Conservation (phyloP, 495 filamentous ascomycete species). For the Immersiella caudata region DNA sequence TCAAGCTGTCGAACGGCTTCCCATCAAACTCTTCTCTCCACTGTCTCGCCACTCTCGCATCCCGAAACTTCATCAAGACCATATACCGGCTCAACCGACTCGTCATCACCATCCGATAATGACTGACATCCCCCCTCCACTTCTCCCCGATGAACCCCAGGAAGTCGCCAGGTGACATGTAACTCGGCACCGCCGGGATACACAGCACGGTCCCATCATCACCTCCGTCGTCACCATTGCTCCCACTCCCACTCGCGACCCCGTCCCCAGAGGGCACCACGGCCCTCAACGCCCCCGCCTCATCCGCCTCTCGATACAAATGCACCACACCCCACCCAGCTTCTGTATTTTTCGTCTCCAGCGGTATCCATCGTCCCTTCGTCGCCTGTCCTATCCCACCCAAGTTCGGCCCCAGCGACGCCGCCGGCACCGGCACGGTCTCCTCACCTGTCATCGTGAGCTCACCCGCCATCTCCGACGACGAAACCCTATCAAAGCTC, state of each 20-base stretch:
- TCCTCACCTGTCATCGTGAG: background rate
- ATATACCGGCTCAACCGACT: constrained; percentile 88
- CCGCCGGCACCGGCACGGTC: constrained; percentile 39
- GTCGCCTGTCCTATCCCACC: constrained; percentile 51
- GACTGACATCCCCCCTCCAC: constrained; percentile 84
- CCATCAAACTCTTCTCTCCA: constrained; percentile 93
- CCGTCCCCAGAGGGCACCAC: background rate
- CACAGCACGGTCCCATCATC: constrained; percentile 73
- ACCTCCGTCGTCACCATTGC: constrained; percentile 24
- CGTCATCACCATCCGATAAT: constrained; percentile 94
- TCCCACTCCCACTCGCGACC: constrained; percentile 3
- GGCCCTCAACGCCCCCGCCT: constrained; percentile 47
- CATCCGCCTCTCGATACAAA: constrained; percentile 83
- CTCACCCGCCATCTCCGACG: constrained; percentile 16
- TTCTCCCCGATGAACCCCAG: constrained; percentile 90
- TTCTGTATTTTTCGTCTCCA: constrained; percentile 75
- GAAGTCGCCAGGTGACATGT: constrained; percentile 88
- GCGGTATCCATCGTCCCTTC: constrained; percentile 76
- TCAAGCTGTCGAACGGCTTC: constrained; percentile 81
- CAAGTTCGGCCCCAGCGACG: constrained; percentile 47
- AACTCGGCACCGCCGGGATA: constrained; percentile 91
- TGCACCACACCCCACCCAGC: constrained; percentile 93
- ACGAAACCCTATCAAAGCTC: constrained; percentile 45
- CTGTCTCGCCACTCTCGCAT: constrained; percentile 67
- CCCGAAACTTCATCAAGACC: constrained; percentile 95